phyloP scores from a whole-genome alignment of 768 basidiomycete genomes.

The Termitomyces sp. region DNA sequence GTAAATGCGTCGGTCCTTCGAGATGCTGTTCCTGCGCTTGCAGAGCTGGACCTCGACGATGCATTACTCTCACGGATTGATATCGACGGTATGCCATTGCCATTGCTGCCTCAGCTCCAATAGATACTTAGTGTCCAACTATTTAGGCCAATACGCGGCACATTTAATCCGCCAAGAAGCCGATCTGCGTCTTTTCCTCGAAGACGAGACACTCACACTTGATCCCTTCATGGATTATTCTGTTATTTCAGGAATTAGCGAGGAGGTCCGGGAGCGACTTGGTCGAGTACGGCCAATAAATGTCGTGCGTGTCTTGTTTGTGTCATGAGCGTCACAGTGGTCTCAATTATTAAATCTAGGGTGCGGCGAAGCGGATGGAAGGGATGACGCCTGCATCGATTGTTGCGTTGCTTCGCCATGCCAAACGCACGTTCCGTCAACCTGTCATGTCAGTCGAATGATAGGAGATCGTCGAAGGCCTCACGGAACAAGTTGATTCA shows the following conservation, averaged over 20 bases:
- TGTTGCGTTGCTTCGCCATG: constrained; percentile 63
- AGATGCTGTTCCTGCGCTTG: constrained; percentile 43
- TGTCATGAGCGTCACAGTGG: neutral
- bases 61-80: constrained; percentile 11
- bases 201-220: constrained; percentile 68
- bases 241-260: constrained; percentile 60
- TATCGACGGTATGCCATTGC: constrained; percentile 1
- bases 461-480: neutral
- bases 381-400: constrained; percentile 83
- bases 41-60: constrained; percentile 62
- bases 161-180: constrained; percentile 69
- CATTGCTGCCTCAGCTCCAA: too few species aligned
- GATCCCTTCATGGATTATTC: constrained; percentile 69
- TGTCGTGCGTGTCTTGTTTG: neutral
- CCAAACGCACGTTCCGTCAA: constrained; percentile 33
- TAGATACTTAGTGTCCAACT: neutral
- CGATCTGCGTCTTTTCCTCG: constrained; percentile 66
- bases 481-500: too few species aligned
- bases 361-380: constrained; percentile 90
- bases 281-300: constrained; percentile 47
- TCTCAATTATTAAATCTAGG: constrained; percentile 34
- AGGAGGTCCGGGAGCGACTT: constrained; percentile 68
- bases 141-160: constrained; percentile 51
- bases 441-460: neutral
- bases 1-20: constrained; percentile 39